Conservation (phyloP, 2,329 filamentous ascomycete species). For the Alternaria infectoria region DNA sequence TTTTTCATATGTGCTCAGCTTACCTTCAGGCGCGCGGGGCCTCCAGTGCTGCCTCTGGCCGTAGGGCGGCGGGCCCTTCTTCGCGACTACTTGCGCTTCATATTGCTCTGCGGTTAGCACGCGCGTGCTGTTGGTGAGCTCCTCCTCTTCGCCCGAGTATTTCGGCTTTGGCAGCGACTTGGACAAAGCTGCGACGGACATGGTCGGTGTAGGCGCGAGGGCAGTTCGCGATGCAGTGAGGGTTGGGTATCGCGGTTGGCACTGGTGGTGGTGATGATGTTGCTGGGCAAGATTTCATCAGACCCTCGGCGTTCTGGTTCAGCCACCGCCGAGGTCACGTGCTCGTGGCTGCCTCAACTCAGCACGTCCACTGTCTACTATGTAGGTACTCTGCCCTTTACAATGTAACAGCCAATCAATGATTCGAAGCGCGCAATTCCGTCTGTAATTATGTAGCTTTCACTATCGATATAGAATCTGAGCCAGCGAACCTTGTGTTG, state of each 20-base stretch:
- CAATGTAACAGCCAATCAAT: not conserved
- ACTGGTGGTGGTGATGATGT: slow-evolving; percentile 3
- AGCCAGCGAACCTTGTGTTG: not conserved
- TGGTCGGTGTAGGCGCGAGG: slow-evolving; percentile 17
- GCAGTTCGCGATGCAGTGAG: not conserved
- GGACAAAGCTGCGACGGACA: slow-evolving; percentile 67
- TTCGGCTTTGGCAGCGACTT: slow-evolving; percentile 86
- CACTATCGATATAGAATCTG: not conserved
- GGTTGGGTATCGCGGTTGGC: not conserved
- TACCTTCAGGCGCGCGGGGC: slow-evolving; percentile 74
- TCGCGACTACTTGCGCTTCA: slow-evolving; percentile 81
- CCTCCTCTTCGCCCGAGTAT: slow-evolving; percentile 89
- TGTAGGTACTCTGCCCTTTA: not conserved
- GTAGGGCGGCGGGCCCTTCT: slow-evolving; percentile 83
- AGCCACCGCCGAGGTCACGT: slow-evolving; percentile 19
- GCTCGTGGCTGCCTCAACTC: not conserved
- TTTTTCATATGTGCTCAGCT: not conserved
- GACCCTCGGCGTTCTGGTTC: slow-evolving; percentile 3
- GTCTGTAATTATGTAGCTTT: not conserved
- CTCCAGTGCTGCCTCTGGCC: slow-evolving; percentile 89
- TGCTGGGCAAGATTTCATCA: slow-evolving; percentile 14
- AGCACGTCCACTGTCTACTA: not conserved
- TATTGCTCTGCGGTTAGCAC: slow-evolving; percentile 80
- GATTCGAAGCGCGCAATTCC: not conserved
- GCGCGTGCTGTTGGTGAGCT: slow-evolving; percentile 78